A percentile compares a stretch with the other conserved stretches of the same genome.
phyloP scores from a whole-genome alignment of 2,329 filamentous ascomycete genomes.

The Fusarium anguioides region DNA sequence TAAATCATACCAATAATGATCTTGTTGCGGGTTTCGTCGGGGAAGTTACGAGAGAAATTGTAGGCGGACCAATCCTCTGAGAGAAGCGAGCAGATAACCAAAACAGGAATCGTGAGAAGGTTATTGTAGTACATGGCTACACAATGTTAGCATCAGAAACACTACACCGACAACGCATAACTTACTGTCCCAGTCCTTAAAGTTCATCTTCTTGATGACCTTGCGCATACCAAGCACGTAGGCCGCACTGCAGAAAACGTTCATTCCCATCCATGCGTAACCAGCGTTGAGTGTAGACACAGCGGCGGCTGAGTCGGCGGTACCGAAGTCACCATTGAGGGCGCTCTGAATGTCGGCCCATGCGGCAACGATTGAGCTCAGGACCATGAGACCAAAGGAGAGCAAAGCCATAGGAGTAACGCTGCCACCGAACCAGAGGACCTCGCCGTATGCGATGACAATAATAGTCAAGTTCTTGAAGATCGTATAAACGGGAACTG shows the following conservation, averaged over 20 bases:
- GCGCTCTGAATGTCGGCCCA: conserved; percentile 97
- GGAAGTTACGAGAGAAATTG: conserved; percentile 91
- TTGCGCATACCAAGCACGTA: conserved; percentile 96
- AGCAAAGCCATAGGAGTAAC: conserved; percentile 89
- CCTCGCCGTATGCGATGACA: conserved; percentile 97
- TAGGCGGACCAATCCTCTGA: conserved; percentile 90
- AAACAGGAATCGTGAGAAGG: conserved; percentile 92
- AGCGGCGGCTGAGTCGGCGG: conserved; percentile 73
- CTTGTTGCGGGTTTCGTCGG: conserved; percentile 78
- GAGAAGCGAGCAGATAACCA: conserved; percentile 82
- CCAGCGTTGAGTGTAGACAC: conserved; percentile 93
- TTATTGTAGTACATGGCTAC: conserved; percentile 99
- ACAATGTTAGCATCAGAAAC: conserved; percentile 47
- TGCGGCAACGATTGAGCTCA: conserved; percentile 92
- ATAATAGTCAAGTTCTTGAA: conserved; percentile 99
- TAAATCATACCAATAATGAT: conserved; percentile 92
- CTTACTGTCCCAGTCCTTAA: conserved; percentile 99
- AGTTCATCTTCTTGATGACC: conserved; percentile 99
- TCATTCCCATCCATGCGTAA: conserved; percentile 98
- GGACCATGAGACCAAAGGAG: conserved; percentile 95
- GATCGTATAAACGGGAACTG: conserved; percentile 98
- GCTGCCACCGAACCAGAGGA: conserved; percentile 96
- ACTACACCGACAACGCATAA: conserved; percentile 43
- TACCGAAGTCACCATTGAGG: conserved; percentile 68
- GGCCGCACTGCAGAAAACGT: conserved; percentile 92